Evolutionary conservation across 169 alveolate species (phyloP), one percentile per base, ranked within the genome.

Genomic region (Plasmodium gallinaceum): DNA sequence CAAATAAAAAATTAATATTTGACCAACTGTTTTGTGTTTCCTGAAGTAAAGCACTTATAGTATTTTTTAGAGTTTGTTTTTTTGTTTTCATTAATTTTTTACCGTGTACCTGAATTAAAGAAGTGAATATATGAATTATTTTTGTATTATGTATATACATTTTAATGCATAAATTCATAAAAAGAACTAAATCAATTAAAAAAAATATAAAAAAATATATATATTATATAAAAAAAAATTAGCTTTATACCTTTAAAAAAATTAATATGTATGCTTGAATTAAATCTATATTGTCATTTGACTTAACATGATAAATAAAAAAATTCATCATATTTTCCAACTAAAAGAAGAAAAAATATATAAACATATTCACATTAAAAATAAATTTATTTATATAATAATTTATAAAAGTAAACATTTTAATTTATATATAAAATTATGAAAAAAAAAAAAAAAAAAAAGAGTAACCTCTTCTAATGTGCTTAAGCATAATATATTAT

Each of bases 281-380:
- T 57, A 80, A 58, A 61, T 80, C 90, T 57, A 80, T 57, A 46
- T 80, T 80, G 51, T 80, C 90, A 71, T 80, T 80, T 60, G 90
- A 66, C 72, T 80, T 80, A 61, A 80, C 90, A 32, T 80, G 90
- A 57, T 80, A 80, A 52, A 80, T 65, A 62, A 80, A 80, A 51
- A 80, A 80, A 71, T 80, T 80, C 90, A 80, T 80, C 90, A 80
- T 80, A 46, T 80, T 80, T 66, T 80, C 90, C 78, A 80, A 20
- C 90, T 80, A 61, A 9, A 80, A 60, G 7, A 57, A 69, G 4
- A 43, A 32, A 24, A 14, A 24, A 37, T n/a, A 65, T 64, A 64
- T 9, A 37, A 5, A 26, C 12, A 26, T 65, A 5, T 6, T 6
- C 1, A 9, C 7, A 48, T 48, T 10, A 2, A 48, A 14, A 7